A percentile compares a stretch with the other conserved stretches of the same genome.
phyloP scores from a whole-genome alignment of 176 grass and related monocot species.

The Microstegium vimineum region DNA sequence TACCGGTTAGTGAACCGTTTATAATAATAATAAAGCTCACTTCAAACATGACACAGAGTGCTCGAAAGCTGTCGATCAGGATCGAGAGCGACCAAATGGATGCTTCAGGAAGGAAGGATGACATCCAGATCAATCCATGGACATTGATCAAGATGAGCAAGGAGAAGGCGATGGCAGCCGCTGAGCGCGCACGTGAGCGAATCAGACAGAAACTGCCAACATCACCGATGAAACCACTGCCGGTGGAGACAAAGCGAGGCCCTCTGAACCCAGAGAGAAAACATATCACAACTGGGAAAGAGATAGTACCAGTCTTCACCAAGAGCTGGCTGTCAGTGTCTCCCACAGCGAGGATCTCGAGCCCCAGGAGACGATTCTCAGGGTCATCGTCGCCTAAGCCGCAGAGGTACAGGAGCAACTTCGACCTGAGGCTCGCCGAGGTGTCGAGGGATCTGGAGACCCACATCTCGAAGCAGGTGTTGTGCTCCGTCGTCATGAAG shows the following conservation, averaged over 20 bases:
- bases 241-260: constrained; percentile 79
- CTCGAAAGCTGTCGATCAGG: constrained; percentile 70
- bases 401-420: constrained; percentile 66
- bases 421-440: constrained; percentile 68
- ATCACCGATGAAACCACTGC: constrained; percentile 70
- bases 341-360: constrained; percentile 52
- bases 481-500: constrained; percentile 70
- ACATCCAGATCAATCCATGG: constrained; percentile 85
- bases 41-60: constrained; percentile 49
- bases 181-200: constrained; percentile 68
- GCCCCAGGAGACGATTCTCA: constrained; percentile 72
- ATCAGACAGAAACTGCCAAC: constrained; percentile 56
- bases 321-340: constrained; percentile 65
- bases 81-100: constrained; percentile 60
- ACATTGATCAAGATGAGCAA: constrained; percentile 86
- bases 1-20: background rate
- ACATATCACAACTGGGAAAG: constrained; percentile 36
- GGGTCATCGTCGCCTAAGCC: constrained; percentile 63
- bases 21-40: constrained; percentile 16
- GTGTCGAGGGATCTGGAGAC: constrained; percentile 83
- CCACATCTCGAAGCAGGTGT: constrained; percentile 77
- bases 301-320: constrained; percentile 50
- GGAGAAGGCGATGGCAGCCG: constrained; percentile 74
- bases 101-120: constrained; percentile 45
- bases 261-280: constrained; percentile 50